phyloP scores from a whole-genome alignment of 768 basidiomycete genomes.

The Boletus tylopilopsis region DNA sequence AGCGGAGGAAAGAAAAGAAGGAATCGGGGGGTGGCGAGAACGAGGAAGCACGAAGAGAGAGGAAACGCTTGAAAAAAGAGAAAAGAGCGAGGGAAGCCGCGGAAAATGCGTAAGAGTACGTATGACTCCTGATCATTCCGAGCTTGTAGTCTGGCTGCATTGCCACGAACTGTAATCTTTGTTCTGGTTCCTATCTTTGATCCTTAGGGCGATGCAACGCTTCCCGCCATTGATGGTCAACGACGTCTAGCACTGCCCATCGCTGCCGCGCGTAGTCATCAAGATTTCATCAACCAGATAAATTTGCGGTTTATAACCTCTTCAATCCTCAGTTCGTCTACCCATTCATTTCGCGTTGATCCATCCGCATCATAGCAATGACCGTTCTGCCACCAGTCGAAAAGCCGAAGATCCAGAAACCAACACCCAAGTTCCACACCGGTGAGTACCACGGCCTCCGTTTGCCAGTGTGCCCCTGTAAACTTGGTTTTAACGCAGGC shows the following conservation, averaged over 20 bases:
- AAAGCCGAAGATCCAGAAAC: conserved; percentile 49
- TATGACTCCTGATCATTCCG: neutral
- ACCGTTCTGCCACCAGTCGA: conserved; percentile 4
- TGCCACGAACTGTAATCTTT: neutral
- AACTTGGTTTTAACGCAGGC: conserved; percentile 37
- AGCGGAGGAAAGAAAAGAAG: conserved; percentile 61
- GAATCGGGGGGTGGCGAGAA: conserved; percentile 42
- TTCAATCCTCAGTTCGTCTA: neutral
- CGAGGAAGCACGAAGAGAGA: conserved; percentile 58
- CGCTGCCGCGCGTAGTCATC: conserved; percentile 1
- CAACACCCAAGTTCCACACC: conserved; percentile 70
- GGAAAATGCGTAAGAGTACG: conserved; percentile 18
- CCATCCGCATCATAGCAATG: neutral
- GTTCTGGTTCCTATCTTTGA: conserved; percentile 15
- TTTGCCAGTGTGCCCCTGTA: neutral
- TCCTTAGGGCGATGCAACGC: conserved; percentile 2
- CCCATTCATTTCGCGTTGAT: neutral
- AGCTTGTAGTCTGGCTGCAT: neutral
- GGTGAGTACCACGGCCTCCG: conserved; percentile 37
- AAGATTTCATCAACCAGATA: conserved; percentile 7
- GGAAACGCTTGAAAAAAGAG: conserved; percentile 66
- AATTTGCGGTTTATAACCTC: conserved; percentile 2
- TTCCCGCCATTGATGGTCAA: neutral
- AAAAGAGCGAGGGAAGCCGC: conserved; percentile 52
- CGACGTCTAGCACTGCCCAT: conserved; percentile 3